Base-by-base conservation (phyloP, 179 eudicot species). In the Silene coronaria region DNA sequence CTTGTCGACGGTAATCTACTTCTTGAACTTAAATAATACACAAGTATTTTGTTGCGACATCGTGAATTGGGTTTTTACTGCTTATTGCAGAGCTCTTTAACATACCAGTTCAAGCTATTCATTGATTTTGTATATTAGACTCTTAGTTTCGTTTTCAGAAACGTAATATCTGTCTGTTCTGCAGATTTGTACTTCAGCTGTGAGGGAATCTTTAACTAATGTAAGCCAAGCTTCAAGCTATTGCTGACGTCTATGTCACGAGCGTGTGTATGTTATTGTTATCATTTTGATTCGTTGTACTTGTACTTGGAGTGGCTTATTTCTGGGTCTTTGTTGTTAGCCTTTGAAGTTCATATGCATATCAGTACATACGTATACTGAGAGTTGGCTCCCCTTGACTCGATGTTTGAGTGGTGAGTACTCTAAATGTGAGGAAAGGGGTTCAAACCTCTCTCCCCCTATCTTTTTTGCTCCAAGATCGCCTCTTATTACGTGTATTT, bases 101-200 rank as follows among this genome's bases (percentile, higher is more conserved):
- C 26, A 9, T 27, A 38, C 51, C 58, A 51, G 24, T 67, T 12
- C 12, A 51, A 14, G 28, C 61, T 55, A 27, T 12, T 26, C 5
- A 45, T 73, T 63, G 36, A 5, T 73, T 13, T 30, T 26, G 17
- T 19, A 4, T 34, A 3, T n/a, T 13, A 45, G 13, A 19, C 6
- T 32, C 48, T n/a, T 13, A 45, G 13, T 27, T 12, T 32, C 48
- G 21, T 51, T 48, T 23, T 61, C 17, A 30, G 0, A 24, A 45
- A 48, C 51, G 19, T 72, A 55, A 19, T 67, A n/a, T 75, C 5
- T 61, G 9, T 64, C 65, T 73, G 28, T 10, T 46, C 74, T 81
- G 85, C 93, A 94, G 98, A 89, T 91, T 34, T 94, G 96, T 84
- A 80, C 85, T 63, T 84, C 86, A 74, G 97, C 98, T 23, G 96